Base-by-base conservation (phyloP, 176 grass and related monocot species). In the Musa schizocarpa region DNA sequence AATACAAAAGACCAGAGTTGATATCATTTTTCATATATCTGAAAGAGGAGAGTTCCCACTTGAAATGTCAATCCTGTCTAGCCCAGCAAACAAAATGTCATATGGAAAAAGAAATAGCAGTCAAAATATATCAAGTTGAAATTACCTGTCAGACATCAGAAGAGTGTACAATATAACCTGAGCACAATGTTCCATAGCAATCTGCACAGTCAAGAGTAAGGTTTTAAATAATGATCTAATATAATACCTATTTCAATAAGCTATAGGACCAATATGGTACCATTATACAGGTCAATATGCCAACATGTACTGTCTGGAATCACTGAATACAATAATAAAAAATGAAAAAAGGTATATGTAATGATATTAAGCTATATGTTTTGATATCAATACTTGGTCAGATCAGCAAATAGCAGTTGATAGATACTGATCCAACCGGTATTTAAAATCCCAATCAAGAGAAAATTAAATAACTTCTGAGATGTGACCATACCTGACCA, bases 111-210 rank as follows among this genome's bases (percentile, higher is more conserved):
- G 9, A 50, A 74, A 52, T 76, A 64, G 10, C 58, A 65, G n/a
- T 13, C 19, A 34, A 14, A 65, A 67, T n/a, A 78, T 67, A 25
- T 52, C 24, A 68, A n/a, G 54, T 43, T 27, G 20, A 27, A 50
- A 65, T 72, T 87, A 92, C 94, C 94, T 98, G 68, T 98, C 94
- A 61, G 84, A 86, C 94, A 98, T 98, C 81, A 98, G 78, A 53
- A 98, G 82, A 20, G 88, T 91, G 63, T 98, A 98, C 69, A 98
- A 67, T 85, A 98, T 98, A 79, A 98, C 88, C 72, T 98, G 94
- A 7, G 94, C 88, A 68, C 80, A 54, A 76, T 98, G 94, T 83
- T 98, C 94, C 76, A 85, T 81, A 68, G 94, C 86, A 67, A 86
- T 63, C 94, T 98, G 82, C 69, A 82, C 51, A 73, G 3, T 27